phyloP scores from a whole-genome alignment of 139 green algal genomes.

The Zygnema circumcarinatum region DNA sequence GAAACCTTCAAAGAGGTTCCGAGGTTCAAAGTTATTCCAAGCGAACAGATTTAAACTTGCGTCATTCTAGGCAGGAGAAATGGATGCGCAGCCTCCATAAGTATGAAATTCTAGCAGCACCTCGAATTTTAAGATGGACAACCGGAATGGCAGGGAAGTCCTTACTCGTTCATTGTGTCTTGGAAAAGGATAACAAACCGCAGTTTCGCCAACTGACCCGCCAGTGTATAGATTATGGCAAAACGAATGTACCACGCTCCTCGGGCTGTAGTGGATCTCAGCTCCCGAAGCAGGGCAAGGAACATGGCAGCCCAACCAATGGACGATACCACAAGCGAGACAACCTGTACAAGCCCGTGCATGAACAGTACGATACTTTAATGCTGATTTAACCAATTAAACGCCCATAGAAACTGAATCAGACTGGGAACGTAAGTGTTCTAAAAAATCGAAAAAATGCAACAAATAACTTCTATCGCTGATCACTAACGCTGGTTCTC shows the following conservation, averaged over 20 bases:
- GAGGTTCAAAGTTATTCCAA: too few relatives aligned
- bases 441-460: constrained; percentile 1
- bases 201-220: constrained; percentile 52
- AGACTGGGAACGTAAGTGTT: not conserved
- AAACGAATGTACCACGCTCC: constrained; percentile 51
- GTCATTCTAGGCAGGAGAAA: too few relatives aligned
- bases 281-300: constrained; percentile 33
- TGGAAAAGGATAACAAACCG: constrained; percentile 50
- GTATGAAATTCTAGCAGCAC: too few relatives aligned
- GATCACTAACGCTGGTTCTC: too few relatives aligned
- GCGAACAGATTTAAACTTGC: too few relatives aligned
- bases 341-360: too few relatives aligned
- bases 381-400: not conserved
- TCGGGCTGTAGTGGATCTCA: not conserved
- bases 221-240: constrained; percentile 40
- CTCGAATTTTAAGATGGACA: too few relatives aligned
- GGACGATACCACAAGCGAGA: constrained; percentile 35
- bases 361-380: not conserved
- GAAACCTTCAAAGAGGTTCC: too few relatives aligned
- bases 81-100: too few relatives aligned
- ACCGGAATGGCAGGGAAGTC: too few relatives aligned
- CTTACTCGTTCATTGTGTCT: constrained; percentile 22
- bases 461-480: not conserved
- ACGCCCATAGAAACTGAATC: not conserved
- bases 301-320: constrained; percentile 6